A percentile compares a stretch with the other conserved stretches of the same genome.
Conservation (phyloP, 2,329 filamentous ascomycete species). For the Tolypocladium ovalisporum region DNA sequence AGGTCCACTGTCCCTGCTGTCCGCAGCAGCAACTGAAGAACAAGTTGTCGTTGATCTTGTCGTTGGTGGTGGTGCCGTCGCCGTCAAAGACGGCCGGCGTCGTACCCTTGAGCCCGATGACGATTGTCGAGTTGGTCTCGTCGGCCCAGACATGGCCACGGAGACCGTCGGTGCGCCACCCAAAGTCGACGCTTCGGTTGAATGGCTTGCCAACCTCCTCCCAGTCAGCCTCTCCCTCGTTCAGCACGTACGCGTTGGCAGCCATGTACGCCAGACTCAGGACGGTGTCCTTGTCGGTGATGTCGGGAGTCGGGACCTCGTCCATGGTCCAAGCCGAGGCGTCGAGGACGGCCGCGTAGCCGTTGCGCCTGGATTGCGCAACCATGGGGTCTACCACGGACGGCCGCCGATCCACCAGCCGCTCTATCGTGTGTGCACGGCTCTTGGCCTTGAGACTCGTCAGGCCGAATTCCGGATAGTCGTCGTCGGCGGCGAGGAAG, state of each 20-base stretch:
- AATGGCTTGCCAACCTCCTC: slow-evolving; percentile 67
- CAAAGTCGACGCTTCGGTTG: slow-evolving; percentile 82
- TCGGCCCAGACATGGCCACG: slow-evolving; percentile 90
- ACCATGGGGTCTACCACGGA: slow-evolving; percentile 71
- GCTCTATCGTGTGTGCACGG: slow-evolving; percentile 58
- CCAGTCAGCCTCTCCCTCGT: slow-evolving; percentile 67
- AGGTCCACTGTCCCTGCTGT: slow-evolving; percentile 81
- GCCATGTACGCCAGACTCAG: slow-evolving; percentile 81
- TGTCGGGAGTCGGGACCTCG: slow-evolving; percentile 64
- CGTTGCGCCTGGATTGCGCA: slow-evolving; percentile 56
- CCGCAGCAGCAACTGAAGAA: slow-evolving; percentile 98
- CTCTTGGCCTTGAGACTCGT: slow-evolving; percentile 52
- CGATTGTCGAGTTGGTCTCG: slow-evolving; percentile 71
- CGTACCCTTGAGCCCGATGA: slow-evolving; percentile 90
- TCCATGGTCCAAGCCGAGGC: slow-evolving; percentile 76
- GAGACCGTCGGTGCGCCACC: slow-evolving; percentile 82
- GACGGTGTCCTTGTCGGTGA: slow-evolving; percentile 77
- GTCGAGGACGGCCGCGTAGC: slow-evolving; percentile 56
- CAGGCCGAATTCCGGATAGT: slow-evolving; percentile 37
- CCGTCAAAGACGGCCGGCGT: slow-evolving; percentile 87
- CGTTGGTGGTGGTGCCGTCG: slow-evolving; percentile 92
- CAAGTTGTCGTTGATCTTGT: slow-evolving; percentile 95
- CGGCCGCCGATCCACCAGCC: slow-evolving; percentile 67
- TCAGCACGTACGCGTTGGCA: slow-evolving; percentile 75
- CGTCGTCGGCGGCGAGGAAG: slow-evolving; percentile 51